Evolutionary conservation across 352 stramenopile species (phyloP), one percentile per base, ranked within the genome.

Genomic region (Globisporangium splendens): DNA sequence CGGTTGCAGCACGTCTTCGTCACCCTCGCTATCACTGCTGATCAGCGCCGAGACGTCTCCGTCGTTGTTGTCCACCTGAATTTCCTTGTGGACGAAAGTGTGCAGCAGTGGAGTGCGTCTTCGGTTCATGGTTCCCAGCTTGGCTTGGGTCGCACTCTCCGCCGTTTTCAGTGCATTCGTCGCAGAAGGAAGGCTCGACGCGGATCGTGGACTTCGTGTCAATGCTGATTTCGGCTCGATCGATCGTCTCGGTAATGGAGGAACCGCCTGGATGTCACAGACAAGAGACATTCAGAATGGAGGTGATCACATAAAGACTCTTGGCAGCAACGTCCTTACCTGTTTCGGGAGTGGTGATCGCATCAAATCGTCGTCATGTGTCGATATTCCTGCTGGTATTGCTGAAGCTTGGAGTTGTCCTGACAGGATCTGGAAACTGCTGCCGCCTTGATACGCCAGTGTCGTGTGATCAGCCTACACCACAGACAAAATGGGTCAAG

Each of bases 1-100:
- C 21, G 79, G 83, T 8, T 72, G 60, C 0, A 91, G 61, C 17
- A 89, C 70, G 21, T 88, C 77, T 21, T 91, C 78, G 43, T 91
- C 79, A 53, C 63, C 87, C 28, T 91, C 81, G 49, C 76, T 89
- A 61, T 93, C 83, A 42, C 83, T 93, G 61, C 76, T 89, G 59
- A 92, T 90, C 46, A 92, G 74, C 14, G 73, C 73, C 22, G 83
- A 92, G 11, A 90, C 81, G 56, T 90, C 78, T 1, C 79, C 79
- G 28, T 86, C 68, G 31, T 82, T 75, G 33, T 52, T 65, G 43
- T 47, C 48, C 17, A 24, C 28, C 11, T 13, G 59, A 1, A 44
- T 44, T 8, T 33, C 18, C 11, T 39, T 33, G 2, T 33, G 11
- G 8, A 17, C 31, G 17, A 46, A 35, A 41, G 55, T 59, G 39